These are phyloP conservation scores for Russula emetica DNA, from an alignment of 768 basidiomycete genomes.

Conservation along the genomic window DNA sequence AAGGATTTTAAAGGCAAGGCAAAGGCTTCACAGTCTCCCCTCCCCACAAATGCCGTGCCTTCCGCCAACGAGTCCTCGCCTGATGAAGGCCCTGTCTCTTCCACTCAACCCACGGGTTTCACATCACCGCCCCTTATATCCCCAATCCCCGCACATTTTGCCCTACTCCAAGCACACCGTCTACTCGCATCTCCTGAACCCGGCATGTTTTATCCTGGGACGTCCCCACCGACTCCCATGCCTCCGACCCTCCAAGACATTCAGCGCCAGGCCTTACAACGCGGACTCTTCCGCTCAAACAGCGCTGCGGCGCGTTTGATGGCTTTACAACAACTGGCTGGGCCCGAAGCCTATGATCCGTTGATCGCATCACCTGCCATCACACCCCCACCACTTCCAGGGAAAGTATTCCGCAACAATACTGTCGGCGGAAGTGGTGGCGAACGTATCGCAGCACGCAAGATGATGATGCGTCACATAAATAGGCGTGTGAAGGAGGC, in stretches of 20 bases:
- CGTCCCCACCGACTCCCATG: constrained; percentile 61
- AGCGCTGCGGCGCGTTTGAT: constrained; percentile 76
- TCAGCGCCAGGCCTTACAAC: constrained; percentile 34
- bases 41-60: constrained; percentile 40
- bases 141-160: constrained; percentile 56
- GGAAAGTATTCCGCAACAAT: constrained; percentile 57
- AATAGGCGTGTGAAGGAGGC: constrained; percentile 56
- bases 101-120: constrained; percentile 18
- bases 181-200: constrained; percentile 43
- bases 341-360: constrained; percentile 58
- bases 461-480: constrained; percentile 59
- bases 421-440: constrained; percentile 80
- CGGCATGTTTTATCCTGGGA: constrained; percentile 58
- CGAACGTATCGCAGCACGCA: constrained; percentile 69
- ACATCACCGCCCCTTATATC: constrained; percentile 41
- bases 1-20: constrained; percentile 59
- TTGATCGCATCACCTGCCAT: constrained; percentile 45
- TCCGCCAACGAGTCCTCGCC: constrained; percentile 68
- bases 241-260: constrained; percentile 57
- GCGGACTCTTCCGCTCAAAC: constrained; percentile 80
- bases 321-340: constrained; percentile 84
- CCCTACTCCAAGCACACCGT: constrained; percentile 27
- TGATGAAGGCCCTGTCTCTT: constrained; percentile 39
- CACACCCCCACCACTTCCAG: constrained; percentile 47
- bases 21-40: constrained; percentile 40